Conservation (phyloP, 257 asterid species). For the Solanum pinnatisectum region DNA sequence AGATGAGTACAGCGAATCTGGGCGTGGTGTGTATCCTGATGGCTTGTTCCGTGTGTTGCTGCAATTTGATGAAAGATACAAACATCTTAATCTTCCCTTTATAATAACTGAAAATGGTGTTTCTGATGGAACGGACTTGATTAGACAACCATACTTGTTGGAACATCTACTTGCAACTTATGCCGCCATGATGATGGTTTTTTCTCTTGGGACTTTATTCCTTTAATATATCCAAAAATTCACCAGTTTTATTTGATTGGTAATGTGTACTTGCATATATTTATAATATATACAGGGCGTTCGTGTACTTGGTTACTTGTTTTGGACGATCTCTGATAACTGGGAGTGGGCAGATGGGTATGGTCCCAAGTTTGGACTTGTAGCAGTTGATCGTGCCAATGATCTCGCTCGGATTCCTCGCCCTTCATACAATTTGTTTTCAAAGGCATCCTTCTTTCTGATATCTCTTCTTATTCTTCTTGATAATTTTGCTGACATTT, state of each 20-base stretch:
- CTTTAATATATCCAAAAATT: background rate
- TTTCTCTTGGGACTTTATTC: conserved; percentile 4
- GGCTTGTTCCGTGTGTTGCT: conserved; percentile 75
- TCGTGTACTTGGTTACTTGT: conserved; percentile 75
- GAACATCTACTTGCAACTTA: conserved; percentile 81
- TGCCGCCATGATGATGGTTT: conserved; percentile 77
- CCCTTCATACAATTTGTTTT: conserved; percentile 66
- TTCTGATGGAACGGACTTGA: conserved; percentile 79
- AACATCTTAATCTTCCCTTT: conserved; percentile 59
- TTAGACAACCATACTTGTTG: conserved; percentile 77
- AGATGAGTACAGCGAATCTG: conserved; percentile 96
- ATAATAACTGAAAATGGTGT: conserved; percentile 83
- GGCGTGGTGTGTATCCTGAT: conserved; percentile 96
- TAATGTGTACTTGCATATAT: background rate
- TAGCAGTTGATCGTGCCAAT: conserved; percentile 74
- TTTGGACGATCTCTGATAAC: conserved; percentile 98
- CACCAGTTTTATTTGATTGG: background rate
- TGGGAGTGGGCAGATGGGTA: conserved; percentile 99
- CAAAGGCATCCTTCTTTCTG: conserved; percentile 35
- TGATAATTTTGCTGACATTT: background rate
- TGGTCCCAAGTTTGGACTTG: conserved; percentile 96
- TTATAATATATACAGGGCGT: conserved; percentile 48
- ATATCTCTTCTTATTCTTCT: background rate
- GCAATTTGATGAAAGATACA: conserved; percentile 80
- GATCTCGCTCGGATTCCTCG: conserved; percentile 78